Evolutionary conservation across 257 asterid genomes (phyloP), one percentile per base, ranked within the genome.

Genomic region (Solanum pimpinellifolium): DNA sequence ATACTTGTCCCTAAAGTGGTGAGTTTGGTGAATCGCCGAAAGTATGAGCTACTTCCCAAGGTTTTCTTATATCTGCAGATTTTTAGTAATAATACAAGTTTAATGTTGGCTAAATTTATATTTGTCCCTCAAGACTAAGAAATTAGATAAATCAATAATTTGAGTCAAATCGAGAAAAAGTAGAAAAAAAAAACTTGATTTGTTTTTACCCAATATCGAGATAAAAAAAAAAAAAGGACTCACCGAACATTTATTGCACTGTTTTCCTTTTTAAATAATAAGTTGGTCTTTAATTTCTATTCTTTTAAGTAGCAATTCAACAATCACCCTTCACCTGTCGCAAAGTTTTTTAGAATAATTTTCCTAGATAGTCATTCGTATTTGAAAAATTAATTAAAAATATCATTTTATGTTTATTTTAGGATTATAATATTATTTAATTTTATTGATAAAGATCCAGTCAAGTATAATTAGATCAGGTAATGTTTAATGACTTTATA

Each of bases 11-110:
- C 7, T 69, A 69, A 42, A 72, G 78, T 74, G 81, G 49, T 37
- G 49, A 74, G 56, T 74, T 74, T 74, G 82, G 82, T 74, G 82
- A 74, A 74, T 52, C 27, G 82, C 82, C 52, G 33, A 74, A 74
- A 6, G 31, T 11, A 14, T 66, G 27, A 74, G 33, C 20, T 37
- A 37, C 31, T 37, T 21, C 29, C 49, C 49, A 37, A 37, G 29
- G 81, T 74, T 15, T 31, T 69, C n/a, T 16, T 70, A 33, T 70
- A 29, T 27, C 13, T 66, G 21, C 23, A 29, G 39, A 69, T 69
- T 69, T 29, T 68, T 68, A 27, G 37, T 27, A 27, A 9, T 68
- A 6, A 14, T 70, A 70, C 27, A 72, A 72, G 46, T 72, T 35
- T 70, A 8, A 31, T 72, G 25, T 25, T 72, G 78, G 44, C 44